Evolutionary conservation across 495 filamentous ascomycete species (phyloP).

Genomic region (Bryoglossum gracile): DNA sequence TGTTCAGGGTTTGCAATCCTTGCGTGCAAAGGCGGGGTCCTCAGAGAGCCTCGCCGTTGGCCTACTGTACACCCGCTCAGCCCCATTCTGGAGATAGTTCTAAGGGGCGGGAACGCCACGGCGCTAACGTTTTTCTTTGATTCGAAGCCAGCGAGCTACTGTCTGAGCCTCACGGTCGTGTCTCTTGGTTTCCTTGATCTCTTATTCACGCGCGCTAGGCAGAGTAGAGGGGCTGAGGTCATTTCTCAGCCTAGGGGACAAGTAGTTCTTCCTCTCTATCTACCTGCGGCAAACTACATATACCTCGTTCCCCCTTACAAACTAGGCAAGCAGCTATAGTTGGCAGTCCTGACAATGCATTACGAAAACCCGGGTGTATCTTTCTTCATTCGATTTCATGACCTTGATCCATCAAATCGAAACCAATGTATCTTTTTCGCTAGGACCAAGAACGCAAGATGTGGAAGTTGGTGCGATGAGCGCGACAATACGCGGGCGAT

Average conservation of each 20-base stretch:
- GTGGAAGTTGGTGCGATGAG: not conserved
- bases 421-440: slow-evolving; percentile 8
- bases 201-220: not conserved
- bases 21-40: too few relatives aligned
- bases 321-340: not conserved
- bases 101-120: too few relatives aligned
- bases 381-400: slow-evolving; percentile 7
- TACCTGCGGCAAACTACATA: not conserved
- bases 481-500: slow-evolving; percentile 3
- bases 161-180: not conserved
- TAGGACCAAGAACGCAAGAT: not conserved
- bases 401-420: slow-evolving; percentile 7
- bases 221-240: not conserved
- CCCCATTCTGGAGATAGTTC: too few relatives aligned
- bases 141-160: too few relatives aligned
- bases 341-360: not conserved
- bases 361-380: not conserved
- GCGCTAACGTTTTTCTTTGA: too few relatives aligned
- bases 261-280: not conserved
- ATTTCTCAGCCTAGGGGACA: not conserved
- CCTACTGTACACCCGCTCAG: too few relatives aligned
- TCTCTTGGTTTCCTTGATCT: not conserved
- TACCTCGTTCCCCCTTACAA: not conserved
- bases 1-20: too few relatives aligned
- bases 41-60: too few relatives aligned